Conservation (phyloP, 2,329 filamentous ascomycete genomes). For the Sclerotinia sclerotiorum region DNA sequence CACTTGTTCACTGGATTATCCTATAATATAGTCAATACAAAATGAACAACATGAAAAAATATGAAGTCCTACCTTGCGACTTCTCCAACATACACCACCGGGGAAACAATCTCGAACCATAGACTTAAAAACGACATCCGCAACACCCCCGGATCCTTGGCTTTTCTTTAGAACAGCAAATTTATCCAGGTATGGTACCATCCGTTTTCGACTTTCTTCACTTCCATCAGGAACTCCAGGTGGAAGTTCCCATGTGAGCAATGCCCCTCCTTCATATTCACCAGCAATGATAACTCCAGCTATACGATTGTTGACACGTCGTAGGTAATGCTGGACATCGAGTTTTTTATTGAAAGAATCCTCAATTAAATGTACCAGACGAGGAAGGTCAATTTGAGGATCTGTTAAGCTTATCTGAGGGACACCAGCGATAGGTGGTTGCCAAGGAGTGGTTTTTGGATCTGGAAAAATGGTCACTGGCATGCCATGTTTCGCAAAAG, state of each 20-base stretch:
- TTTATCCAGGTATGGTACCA: constrained; percentile 95
- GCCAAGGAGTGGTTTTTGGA: constrained; percentile 65
- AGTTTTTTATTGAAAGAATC: constrained; percentile 88
- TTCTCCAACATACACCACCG: constrained; percentile 83
- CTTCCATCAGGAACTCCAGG: constrained; percentile 54
- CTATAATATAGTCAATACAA: constrained; percentile 43
- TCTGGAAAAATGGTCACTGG: constrained; percentile 82
- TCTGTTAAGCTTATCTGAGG: constrained; percentile 72
- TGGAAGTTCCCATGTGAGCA: constrained; percentile 90
- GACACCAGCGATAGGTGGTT: constrained; percentile 57
- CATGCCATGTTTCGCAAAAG: constrained; percentile 88
- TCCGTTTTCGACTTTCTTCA: constrained; percentile 54
- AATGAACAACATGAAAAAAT: not conserved
- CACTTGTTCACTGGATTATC: constrained; percentile 98
- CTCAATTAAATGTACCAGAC: constrained; percentile 83
- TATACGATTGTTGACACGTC: constrained; percentile 74
- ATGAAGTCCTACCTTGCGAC: constrained; percentile 47
- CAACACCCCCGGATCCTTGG: constrained; percentile 88
- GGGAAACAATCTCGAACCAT: constrained; percentile 92
- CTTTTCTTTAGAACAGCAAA: constrained; percentile 88
- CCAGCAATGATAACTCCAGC: constrained; percentile 94
- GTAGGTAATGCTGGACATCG: constrained; percentile 78
- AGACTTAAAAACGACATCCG: constrained; percentile 93
- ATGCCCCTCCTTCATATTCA: constrained; percentile 92
- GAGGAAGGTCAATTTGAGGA: constrained; percentile 75